Base-by-base conservation (phyloP, 805 yeast genomes). In the Candida tibetensis region DNA sequence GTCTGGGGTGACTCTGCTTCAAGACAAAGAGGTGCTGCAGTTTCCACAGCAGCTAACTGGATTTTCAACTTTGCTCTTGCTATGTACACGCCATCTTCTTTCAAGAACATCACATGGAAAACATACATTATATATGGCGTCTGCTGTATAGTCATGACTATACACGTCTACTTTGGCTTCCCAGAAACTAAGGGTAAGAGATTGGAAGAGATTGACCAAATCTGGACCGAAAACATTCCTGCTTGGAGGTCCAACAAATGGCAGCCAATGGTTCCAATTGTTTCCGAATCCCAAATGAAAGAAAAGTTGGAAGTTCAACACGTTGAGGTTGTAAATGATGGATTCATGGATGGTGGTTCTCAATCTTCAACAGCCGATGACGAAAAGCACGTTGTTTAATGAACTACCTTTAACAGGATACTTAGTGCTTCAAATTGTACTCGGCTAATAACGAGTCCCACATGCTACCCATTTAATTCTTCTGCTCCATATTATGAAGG, bases 31-130 rank as follows among this genome's bases (percentile, higher is more conserved):
- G 82, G 87, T 40, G 74, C 81, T 46, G 81, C 84, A 36, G 62
- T 75, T 32, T 66, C 79, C 17, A 79, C 86, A 5, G 69, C 85
- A 49, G 78, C 82, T 38, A 81, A 81, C 69, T 81, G 88, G 88
- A 59, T 77, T 40, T 73, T 74, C 51, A 81, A 81, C 64, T 80
- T 79, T 47, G 81, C 82, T 23, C 74, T 80, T 58, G 85, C 81
- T 42, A 76, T 78, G 81, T 77, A 75, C 56, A 77, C 83, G 9
- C 90, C 91, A 17, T 52, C 69, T 9, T 68, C 78, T 1, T 75
- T 78, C 60, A 58, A 64, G 42, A 74, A 72, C 55, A 75, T 79
- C 40, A 66, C 72, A 30, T 79, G 83, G 82, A 74, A 69, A 53
- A 74, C 82, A 10, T 79, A 77, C 55, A 60, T 71, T 40, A 70